These are phyloP conservation scores for Trebouxia sp. DNA, from an alignment of 139 green algal species.

Conservation along the genomic window DNA sequence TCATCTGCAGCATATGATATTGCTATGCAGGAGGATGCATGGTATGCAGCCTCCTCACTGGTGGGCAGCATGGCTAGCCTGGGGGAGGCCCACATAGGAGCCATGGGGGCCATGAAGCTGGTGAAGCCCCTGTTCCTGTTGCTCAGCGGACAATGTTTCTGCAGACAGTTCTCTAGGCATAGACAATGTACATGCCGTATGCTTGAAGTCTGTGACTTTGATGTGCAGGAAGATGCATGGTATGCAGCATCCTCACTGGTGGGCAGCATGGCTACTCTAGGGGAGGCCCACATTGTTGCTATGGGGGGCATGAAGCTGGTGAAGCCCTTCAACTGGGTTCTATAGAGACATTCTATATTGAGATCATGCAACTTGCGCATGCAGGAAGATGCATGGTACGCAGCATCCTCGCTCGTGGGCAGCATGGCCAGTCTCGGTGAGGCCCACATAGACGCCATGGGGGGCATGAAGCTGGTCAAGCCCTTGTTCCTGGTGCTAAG, in stretches of 20 bases:
- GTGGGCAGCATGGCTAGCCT: slow-evolving; percentile 23
- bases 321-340: slow-evolving; percentile 27
- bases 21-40: slow-evolving; percentile 24
- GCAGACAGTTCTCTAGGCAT: too few species aligned
- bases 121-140: slow-evolving; percentile 31
- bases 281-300: background rate
- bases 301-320: slow-evolving; percentile 26
- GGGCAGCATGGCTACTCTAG: slow-evolving; percentile 21
- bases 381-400: slow-evolving; percentile 27
- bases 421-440: slow-evolving; percentile 12
- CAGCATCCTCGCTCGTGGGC: slow-evolving; percentile 26
- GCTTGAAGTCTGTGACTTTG: background rate
- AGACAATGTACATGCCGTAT: background rate
- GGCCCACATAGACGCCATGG: slow-evolving; percentile 9
- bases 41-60: slow-evolving; percentile 30
- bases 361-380: too few species aligned
- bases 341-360: too few species aligned
- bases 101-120: slow-evolving; percentile 15
- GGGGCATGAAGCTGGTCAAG: slow-evolving; percentile 18
- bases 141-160: too few species aligned
- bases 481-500: slow-evolving; percentile 24
- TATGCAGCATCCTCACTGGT: slow-evolving; percentile 29
- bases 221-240: slow-evolving; percentile 23
- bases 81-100: background rate
- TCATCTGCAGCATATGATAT: background rate